Percentiles rank a stretch among this genome's conserved stretches.
Conservation (phyloP, 148 eudicot genomes). For the Vaccinium vitisidaea region DNA sequence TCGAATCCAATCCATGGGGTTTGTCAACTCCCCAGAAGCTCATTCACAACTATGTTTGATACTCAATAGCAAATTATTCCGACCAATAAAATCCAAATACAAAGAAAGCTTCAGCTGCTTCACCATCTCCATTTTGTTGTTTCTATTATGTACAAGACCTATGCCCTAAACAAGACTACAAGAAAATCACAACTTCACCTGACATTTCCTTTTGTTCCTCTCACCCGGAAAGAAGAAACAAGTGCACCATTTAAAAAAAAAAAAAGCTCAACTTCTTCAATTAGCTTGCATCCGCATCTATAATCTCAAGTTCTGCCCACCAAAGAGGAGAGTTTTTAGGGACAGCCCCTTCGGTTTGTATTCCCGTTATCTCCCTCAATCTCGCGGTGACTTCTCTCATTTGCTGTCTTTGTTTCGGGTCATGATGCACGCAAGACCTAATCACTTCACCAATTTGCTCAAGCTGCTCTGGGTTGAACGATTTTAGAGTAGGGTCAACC, state of each 20-base stretch:
- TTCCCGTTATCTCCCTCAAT: constrained; percentile 66
- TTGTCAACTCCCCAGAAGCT: too few species aligned
- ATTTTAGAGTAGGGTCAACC: constrained; percentile 71
- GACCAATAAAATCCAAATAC: background rate
- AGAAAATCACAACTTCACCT: background rate
- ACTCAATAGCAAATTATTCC: too few species aligned
- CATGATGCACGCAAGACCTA: constrained; percentile 47
- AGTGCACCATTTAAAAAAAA: background rate
- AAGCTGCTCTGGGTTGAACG: constrained; percentile 50
- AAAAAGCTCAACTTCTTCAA: background rate
- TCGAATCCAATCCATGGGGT: too few species aligned
- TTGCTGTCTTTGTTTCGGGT: constrained; percentile 45
- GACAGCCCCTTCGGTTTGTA: constrained; percentile 55
- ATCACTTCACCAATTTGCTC: constrained; percentile 54
- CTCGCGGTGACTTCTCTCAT: constrained; percentile 60
- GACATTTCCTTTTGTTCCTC: background rate
- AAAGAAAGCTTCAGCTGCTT: background rate
- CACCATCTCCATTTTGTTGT: background rate
- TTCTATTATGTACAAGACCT: background rate
- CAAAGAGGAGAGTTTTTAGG: constrained; percentile 76
- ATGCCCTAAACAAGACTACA: background rate
- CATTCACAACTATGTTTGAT: too few species aligned
- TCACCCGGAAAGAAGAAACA: background rate
- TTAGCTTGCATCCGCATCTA: constrained; percentile 43
- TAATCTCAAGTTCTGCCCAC: constrained; percentile 80